phyloP scores from a whole-genome alignment of 2,329 filamentous ascomycete genomes.

The Scytalidium lignicola region DNA sequence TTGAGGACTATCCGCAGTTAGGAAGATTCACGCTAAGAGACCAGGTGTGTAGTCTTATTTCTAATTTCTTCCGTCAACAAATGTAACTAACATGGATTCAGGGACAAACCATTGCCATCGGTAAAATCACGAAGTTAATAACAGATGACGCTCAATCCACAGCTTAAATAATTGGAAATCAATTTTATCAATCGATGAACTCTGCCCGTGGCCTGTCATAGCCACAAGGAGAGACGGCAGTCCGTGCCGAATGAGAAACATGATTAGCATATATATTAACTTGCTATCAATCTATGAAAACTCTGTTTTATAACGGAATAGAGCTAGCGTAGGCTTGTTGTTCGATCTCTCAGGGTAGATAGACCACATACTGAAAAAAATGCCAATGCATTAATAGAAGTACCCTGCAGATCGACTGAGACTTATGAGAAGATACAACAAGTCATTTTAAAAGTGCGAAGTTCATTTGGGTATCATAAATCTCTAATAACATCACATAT shows the following conservation, averaged over 20 bases:
- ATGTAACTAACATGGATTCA: constrained; percentile 35
- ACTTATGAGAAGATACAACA: no score
- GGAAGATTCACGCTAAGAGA: constrained; percentile 87
- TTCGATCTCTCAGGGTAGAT: not conserved
- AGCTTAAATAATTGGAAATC: constrained; percentile 12
- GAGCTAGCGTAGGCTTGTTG: not conserved
- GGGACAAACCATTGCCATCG: constrained; percentile 99
- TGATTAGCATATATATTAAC: not conserved
- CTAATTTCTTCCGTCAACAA: constrained; percentile 12
- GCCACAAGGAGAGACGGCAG: not conserved
- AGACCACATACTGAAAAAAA: no score
- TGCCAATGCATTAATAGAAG: no score
- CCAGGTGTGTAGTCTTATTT: constrained; percentile 49
- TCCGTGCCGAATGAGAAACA: not conserved
- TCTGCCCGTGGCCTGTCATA: not conserved
- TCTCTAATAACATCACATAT: no score
- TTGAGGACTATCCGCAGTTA: constrained; percentile 93
- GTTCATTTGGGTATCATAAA: no score
- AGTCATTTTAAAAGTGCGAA: no score
- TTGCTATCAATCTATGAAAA: not conserved
- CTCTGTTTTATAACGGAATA: not conserved
- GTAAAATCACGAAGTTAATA: constrained; percentile 94
- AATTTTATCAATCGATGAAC: not conserved
- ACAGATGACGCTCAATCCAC: constrained; percentile 28
- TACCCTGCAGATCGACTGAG: no score